A percentile compares a stretch with the other conserved stretches of the same genome.
Conservation (phyloP, 139 green algal species). For the Chlorella sorokiniana region DNA sequence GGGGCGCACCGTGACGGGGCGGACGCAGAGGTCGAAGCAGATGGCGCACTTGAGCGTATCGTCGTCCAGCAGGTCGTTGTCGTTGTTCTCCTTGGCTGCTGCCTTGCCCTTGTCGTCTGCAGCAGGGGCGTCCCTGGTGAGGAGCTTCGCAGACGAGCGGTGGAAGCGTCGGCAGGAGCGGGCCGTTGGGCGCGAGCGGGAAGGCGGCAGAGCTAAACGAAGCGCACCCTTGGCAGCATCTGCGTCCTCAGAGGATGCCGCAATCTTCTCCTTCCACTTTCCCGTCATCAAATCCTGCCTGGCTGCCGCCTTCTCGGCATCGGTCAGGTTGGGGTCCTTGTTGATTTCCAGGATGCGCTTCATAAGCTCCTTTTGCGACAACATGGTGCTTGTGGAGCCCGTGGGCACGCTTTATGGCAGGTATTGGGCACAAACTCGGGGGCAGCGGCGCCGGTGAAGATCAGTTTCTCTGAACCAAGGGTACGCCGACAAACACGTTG, state of each 20-base stretch:
- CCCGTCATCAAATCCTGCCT: slow-evolving; percentile 80
- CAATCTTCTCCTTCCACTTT: slow-evolving; percentile 48
- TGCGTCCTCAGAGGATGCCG: background rate
- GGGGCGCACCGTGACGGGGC: slow-evolving; percentile 82
- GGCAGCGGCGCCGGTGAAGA: too few species aligned
- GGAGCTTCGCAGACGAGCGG: too few species aligned
- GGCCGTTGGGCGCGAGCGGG: background rate
- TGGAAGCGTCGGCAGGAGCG: background rate
- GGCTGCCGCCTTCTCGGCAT: slow-evolving; percentile 81
- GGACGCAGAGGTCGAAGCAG: slow-evolving; percentile 84
- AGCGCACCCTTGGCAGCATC: slow-evolving; percentile 18
- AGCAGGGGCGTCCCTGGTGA: background rate
- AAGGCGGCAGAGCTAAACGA: background rate
- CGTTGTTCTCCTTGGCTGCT: slow-evolving; percentile 5
- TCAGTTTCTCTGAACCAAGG: too few species aligned
- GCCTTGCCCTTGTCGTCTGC: slow-evolving; percentile 33
- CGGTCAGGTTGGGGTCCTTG: slow-evolving; percentile 70
- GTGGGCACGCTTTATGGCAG: background rate
- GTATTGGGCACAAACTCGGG: background rate
- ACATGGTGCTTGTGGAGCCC: background rate
- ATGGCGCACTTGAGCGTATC: slow-evolving; percentile 89
- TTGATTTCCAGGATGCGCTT: slow-evolving; percentile 78
- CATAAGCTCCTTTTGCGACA: slow-evolving; percentile 45
- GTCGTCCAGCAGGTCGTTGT: slow-evolving; percentile 35
- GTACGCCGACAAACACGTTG: too few species aligned